These are phyloP conservation scores for Suhomyces xylopsoci DNA, from an alignment of 805 yeast species.

Conservation along the genomic window DNA sequence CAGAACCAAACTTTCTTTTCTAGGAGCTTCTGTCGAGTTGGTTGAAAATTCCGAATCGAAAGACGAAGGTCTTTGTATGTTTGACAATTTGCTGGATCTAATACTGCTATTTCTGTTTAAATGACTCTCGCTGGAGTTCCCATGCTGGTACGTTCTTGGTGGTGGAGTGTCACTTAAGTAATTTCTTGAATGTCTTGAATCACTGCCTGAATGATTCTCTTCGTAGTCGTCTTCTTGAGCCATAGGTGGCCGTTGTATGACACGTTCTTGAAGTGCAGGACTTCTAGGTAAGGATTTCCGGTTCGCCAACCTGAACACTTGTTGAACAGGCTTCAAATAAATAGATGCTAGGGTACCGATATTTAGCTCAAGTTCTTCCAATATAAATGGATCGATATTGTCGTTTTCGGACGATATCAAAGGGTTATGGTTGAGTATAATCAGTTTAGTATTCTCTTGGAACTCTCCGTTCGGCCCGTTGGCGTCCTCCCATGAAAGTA, in stretches of 20 bases:
- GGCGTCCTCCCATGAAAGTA: conserved; percentile 48
- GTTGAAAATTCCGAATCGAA: conserved; percentile 20
- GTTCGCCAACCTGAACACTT: conserved; percentile 67
- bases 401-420: conserved; percentile 64
- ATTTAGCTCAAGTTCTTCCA: conserved; percentile 80
- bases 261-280: conserved; percentile 35
- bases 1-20: conserved; percentile 28
- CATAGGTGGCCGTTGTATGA: conserved; percentile 4
- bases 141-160: background rate
- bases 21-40: conserved; percentile 8
- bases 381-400: conserved; percentile 60
- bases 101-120: conserved; percentile 1
- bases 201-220: background rate
- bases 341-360: conserved; percentile 82
- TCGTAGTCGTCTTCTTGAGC: background rate
- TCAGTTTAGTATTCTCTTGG: conserved; percentile 35
- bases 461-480: conserved; percentile 40
- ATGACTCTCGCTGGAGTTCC: background rate
- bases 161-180: conserved; percentile 1
- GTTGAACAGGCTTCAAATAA: conserved; percentile 79
- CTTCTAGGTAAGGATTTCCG: conserved; percentile 48
- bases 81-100: conserved; percentile 11
- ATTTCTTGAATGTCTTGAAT: background rate
- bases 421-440: conserved; percentile 64
- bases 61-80: conserved; percentile 16